Evolutionary conservation across 192 early-diverging fungal species (phyloP).

Genomic region (Rhizophlyctis rosea): DNA sequence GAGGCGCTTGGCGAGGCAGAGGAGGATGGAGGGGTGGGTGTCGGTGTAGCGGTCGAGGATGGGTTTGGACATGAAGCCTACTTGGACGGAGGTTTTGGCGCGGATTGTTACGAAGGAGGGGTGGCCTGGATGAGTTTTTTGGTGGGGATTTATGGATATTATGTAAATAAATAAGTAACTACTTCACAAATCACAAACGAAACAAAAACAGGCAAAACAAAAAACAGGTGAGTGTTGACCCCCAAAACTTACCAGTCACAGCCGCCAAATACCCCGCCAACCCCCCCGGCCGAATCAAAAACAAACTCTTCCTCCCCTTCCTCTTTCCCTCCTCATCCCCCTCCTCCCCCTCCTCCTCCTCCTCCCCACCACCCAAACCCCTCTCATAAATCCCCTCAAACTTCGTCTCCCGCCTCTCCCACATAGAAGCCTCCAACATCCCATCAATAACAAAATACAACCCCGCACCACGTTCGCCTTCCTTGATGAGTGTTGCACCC

Average conservation of each 20-base stretch:
- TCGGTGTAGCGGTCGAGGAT: conserved; percentile 83
- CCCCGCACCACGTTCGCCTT: conserved; percentile 81
- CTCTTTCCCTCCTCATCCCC: neutral
- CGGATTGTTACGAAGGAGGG: conserved; percentile 81
- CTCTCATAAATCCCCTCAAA: neutral
- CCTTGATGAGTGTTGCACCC: conserved; percentile 69
- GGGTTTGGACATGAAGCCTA: conserved; percentile 83
- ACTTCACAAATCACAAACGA: neutral
- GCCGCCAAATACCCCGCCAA: conserved; percentile 91
- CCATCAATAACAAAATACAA: conserved; percentile 95
- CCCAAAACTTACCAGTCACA: conserved; percentile 74
- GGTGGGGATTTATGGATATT: neutral
- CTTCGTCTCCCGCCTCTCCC: conserved; percentile 6
- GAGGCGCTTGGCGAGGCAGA: conserved; percentile 86
- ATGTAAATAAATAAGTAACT: neutral
- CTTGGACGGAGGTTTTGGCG: conserved; percentile 74
- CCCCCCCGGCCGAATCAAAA: conserved; percentile 79
- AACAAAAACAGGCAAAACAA: no score
- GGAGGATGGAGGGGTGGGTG: conserved; percentile 74
- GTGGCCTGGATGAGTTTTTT: conserved; percentile 51
- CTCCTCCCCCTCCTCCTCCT: neutral
- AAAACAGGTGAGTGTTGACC: neutral
- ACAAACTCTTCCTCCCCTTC: conserved; percentile 47
- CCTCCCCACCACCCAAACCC: neutral
- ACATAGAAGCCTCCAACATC: conserved; percentile 67